Evolutionary conservation across 1,139 yeast genomes (phyloP).

Genomic region (Eremothecium coryli): DNA sequence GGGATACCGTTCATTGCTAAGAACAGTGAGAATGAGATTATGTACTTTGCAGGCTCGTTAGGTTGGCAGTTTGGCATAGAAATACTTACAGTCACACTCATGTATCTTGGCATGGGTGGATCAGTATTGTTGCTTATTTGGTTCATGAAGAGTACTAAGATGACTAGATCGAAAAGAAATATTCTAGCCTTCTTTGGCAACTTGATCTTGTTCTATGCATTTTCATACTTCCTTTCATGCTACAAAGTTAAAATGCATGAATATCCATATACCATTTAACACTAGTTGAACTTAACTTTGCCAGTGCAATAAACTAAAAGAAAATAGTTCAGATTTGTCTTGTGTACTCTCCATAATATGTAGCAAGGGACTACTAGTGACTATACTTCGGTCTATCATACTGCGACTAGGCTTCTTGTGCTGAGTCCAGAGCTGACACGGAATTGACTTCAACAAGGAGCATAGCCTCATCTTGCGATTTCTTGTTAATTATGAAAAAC

Average conservation of each 20-base stretch:
- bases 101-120: slow-evolving; percentile 40
- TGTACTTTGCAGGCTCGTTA: slow-evolving; percentile 53
- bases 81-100: slow-evolving; percentile 40
- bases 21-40: slow-evolving; percentile 38
- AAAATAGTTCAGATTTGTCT: too few species aligned
- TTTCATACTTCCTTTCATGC: slow-evolving; percentile 31
- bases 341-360: too few species aligned
- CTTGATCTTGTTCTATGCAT: slow-evolving; percentile 28
- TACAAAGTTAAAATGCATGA: slow-evolving; percentile 34
- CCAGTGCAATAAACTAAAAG: too few species aligned
- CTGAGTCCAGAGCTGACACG: too few species aligned
- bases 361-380: too few species aligned
- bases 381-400: too few species aligned
- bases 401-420: too few species aligned
- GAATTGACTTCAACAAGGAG: background rate
- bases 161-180: slow-evolving; percentile 8
- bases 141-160: slow-evolving; percentile 17
- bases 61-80: slow-evolving; percentile 66
- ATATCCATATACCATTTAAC: slow-evolving; percentile 30
- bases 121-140: slow-evolving; percentile 34
- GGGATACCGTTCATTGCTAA: slow-evolving; percentile 55
- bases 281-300: slow-evolving; percentile 1
- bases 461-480: slow-evolving; percentile 34
- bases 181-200: slow-evolving; percentile 20
- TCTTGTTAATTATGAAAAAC: slow-evolving; percentile 71